Evolutionary conservation across 2,329 filamentous ascomycete genomes (phyloP), one percentile per base, ranked within the genome.

Genomic region (Venturia pyrina): DNA sequence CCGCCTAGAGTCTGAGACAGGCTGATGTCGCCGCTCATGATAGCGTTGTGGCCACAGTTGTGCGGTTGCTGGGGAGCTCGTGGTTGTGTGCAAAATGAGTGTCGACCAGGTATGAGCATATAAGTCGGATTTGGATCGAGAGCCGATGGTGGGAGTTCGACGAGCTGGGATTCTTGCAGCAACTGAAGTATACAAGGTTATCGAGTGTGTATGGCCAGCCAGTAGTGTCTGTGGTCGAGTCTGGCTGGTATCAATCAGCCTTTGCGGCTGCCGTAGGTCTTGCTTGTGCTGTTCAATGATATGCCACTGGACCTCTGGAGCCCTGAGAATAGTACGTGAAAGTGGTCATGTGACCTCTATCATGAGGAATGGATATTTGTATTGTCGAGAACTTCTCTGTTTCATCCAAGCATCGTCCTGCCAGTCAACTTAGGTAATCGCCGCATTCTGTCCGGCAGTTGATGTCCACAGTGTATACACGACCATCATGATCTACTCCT

Each of bases 1-100:
- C 93, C 93, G 74, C 95, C 95, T 73, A 98, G 84, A 74, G 91
- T 91, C 80, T 93, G 90, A 74, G 92, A 95, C 70, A 98, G 86
- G 78, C 90, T 96, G 76, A 96, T 81, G 81, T 96, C 92, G 78
- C 90, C 91, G 80, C 92, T 91, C 92, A 97, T 97, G 77, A 24
- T 46, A 21, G 37, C 32, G 37, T 34, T 17, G 60, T 62, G 53
- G 8, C 50, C 50, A 19, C 50, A 56, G 32, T 56, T 28, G 21
- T 56, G 21, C 21, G 50, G 28, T 32, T 56, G 50, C 50, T 50
- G 46, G 46, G 13, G 46, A 50, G 46, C 46, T 56, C 32, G 44
- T 48, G 44, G 24, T 4, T 56, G 50, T 8, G 50, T 10, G 50
- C 28, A 24, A 56, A 50, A 32, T 32, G 50, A 32, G n/a, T 19